Evolutionary conservation across 768 basidiomycete species (phyloP), one percentile per base, ranked within the genome.

Genomic region (Calocybe indica): DNA sequence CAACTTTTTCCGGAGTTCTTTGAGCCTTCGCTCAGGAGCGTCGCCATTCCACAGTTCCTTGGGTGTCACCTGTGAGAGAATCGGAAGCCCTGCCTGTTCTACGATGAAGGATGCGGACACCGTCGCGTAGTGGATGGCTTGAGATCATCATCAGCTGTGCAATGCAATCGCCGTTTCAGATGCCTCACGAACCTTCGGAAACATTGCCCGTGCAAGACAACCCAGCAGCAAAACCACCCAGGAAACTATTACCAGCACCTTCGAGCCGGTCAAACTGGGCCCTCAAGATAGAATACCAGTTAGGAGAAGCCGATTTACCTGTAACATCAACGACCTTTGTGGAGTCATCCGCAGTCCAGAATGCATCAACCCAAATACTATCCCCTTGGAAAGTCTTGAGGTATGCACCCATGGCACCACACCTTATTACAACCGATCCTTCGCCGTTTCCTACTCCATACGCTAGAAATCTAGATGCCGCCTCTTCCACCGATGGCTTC

Each of bases 171-270:
- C 15, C n/a, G 42, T 46, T 48, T 47, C 42, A 36, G 52, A 38
- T 48, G 12, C 29, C 40, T 31, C 9, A 61, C 66, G 49, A 49
- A 90, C 92, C 88, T 73, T 81, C 67, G 42, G 72, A 72, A n/a
- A 88, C 62, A 59, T 91, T 75, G 1, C 76, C 79, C 73, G 57
- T 38, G 75, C 67, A 43, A 81, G 55, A 13, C 43, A 92, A 61
- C 0, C 91, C 91, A 13, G 88, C 91, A 8, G 81, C 81, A 10
- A 93, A 72, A 5, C 91, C 91, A 10, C 91, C 91, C 15, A 94
- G 71, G 63, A 94, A 95, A 50, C 80, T 76, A 62, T 95, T 95
- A 11, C 92, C 92, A n/a, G 90, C 92, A 38, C 92, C 89, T 90
- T 52, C 15, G 48, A 31, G 13, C n/a, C 34, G 11, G 38, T 51